These are phyloP conservation scores for Bruguiera sexangula DNA, from an alignment of 345 rosid species.

Conservation along the genomic window DNA sequence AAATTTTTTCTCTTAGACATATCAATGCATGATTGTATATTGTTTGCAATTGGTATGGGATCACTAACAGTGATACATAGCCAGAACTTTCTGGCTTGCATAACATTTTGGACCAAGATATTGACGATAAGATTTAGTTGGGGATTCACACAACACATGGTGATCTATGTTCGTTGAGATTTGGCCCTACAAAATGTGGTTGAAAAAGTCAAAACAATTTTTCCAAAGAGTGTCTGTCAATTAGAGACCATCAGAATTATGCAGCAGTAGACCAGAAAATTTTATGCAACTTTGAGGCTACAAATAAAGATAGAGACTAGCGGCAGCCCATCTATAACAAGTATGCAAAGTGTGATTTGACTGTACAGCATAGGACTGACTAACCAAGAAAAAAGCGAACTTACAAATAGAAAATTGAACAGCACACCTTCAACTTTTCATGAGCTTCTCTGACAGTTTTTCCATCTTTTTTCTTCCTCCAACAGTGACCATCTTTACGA, in stretches of 20 bases:
- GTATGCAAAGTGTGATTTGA: not conserved
- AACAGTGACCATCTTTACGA: conserved; percentile 81
- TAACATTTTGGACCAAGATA: not conserved
- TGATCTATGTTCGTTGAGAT: not conserved
- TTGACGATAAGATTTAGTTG: not conserved
- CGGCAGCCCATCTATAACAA: conserved; percentile 1
- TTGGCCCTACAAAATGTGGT: not conserved
- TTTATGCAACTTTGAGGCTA: not conserved
- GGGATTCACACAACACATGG: not conserved
- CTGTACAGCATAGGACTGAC: conserved; percentile 18
- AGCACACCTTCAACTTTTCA: conserved; percentile 91
- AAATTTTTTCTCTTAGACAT: no score
- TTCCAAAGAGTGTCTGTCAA: no score
- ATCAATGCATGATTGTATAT: no score
- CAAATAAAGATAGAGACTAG: not conserved
- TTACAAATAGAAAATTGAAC: conserved; percentile 47
- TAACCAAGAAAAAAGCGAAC: conserved; percentile 29
- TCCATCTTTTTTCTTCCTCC: conserved; percentile 98
- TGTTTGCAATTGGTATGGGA: no score
- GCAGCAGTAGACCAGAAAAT: not conserved
- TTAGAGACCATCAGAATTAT: not conserved
- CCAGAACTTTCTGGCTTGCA: not conserved
- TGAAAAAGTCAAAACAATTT: no score
- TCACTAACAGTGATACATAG: not conserved
- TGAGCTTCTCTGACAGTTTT: conserved; percentile 97